Evolutionary conservation across 148 eudicot genomes (phyloP).

Genomic region (Cornus controversa): DNA sequence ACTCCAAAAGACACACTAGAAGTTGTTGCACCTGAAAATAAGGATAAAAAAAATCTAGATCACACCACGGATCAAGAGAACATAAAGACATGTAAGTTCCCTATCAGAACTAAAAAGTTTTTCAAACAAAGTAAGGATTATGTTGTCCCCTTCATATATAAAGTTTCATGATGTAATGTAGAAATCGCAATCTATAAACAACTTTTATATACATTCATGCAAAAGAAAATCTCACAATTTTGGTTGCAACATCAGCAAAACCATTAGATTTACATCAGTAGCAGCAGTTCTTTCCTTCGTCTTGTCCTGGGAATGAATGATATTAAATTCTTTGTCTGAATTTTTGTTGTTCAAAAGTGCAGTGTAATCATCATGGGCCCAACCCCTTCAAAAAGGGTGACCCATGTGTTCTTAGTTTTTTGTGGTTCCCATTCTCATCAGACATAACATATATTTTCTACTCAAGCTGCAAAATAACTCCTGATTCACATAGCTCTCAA

Average conservation of each 20-base stretch:
- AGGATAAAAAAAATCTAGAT: background rate
- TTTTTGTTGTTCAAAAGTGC: too few relatives aligned
- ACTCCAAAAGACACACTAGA: conserved; percentile 50
- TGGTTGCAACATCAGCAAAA: conserved; percentile 23
- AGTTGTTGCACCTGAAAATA: conserved; percentile 37
- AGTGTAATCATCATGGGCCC: background rate
- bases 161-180: too few relatives aligned
- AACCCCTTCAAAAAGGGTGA: conserved; percentile 32
- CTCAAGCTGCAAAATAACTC: conserved; percentile 51
- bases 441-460: conserved; percentile 59
- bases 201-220: too few relatives aligned
- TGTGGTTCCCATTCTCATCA: conserved; percentile 37
- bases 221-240: too few relatives aligned
- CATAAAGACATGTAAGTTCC: background rate
- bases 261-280: conserved; percentile 19
- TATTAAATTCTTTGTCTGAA: conserved; percentile 20
- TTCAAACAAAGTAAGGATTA: background rate
- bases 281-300: conserved; percentile 24
- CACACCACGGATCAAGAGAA: background rate
- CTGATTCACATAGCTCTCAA: conserved; percentile 45
- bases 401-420: conserved; percentile 51
- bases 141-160: too few relatives aligned
- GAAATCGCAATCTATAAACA: background rate
- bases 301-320: conserved; percentile 15
- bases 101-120: background rate